Conservation (phyloP, 495 filamentous ascomycete genomes). For the Schizothecium vesticola region DNA sequence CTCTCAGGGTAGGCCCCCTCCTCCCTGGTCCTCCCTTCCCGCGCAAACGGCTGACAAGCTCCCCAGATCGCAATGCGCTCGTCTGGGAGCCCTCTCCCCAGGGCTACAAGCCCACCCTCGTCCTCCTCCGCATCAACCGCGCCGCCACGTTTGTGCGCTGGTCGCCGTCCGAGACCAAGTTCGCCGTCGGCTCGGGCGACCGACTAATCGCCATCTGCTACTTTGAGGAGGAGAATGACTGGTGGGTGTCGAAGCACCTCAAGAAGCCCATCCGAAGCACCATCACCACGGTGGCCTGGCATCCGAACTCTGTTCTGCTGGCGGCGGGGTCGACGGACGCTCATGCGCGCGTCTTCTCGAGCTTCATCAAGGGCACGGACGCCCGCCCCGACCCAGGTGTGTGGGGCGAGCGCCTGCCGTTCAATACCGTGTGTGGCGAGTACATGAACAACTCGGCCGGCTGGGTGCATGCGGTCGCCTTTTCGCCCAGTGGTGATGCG, state of each 20-base stretch:
- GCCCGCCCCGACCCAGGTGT: constrained; percentile 77
- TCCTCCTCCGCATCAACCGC: constrained; percentile 93
- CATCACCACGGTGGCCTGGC: constrained; percentile 89
- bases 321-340: constrained; percentile 94
- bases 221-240: constrained; percentile 98
- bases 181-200: constrained; percentile 93
- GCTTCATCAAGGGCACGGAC: constrained; percentile 93
- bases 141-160: constrained; percentile 96
- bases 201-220: constrained; percentile 96
- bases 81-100: constrained; percentile 90
- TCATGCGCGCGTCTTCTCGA: constrained; percentile 92
- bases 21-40: neutral
- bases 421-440: constrained; percentile 97
- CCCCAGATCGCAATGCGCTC: constrained; percentile 92
- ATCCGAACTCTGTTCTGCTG: constrained; percentile 92
- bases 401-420: constrained; percentile 93
- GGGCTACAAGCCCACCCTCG: constrained; percentile 95
- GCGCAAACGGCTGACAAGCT: neutral
- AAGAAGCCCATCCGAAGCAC: constrained; percentile 98
- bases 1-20: constrained; percentile 67
- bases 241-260: constrained; percentile 99
- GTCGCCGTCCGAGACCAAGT: constrained; percentile 95
- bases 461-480: constrained; percentile 87
- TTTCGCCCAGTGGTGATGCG: constrained; percentile 86
- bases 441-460: constrained; percentile 91